These are phyloP conservation scores for Daedalea quercina DNA, from an alignment of 768 basidiomycete species.

Conservation along the genomic window DNA sequence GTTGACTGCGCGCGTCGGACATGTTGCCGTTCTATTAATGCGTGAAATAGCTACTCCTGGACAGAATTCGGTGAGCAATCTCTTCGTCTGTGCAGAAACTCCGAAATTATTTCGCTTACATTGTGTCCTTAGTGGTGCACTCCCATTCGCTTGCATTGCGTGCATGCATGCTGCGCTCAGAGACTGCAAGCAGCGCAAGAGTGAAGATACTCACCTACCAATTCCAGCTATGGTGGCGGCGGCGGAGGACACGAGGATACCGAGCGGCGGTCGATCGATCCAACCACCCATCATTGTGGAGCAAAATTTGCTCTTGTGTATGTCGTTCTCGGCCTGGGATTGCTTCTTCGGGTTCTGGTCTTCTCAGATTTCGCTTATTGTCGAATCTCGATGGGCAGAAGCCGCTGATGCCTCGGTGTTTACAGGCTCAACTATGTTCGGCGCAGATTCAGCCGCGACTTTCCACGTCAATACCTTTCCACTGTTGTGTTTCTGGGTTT, in stretches of 20 bases:
- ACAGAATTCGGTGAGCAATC: no score
- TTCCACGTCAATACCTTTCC: neutral
- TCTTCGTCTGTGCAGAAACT: no score
- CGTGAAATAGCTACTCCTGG: no score
- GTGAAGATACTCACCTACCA: neutral
- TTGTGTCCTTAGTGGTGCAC: no score
- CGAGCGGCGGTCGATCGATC: constrained; percentile 2
- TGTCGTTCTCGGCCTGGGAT: neutral
- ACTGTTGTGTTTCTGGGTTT: neutral
- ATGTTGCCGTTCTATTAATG: no score
- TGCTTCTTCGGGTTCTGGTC: neutral
- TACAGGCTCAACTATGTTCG: constrained; percentile 1
- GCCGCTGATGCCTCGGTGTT: neutral
- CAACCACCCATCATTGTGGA: neutral
- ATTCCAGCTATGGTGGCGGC: neutral
- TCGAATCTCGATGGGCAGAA: neutral
- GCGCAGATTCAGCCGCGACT: constrained; percentile 3
- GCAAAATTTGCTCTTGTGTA: constrained; percentile 1
- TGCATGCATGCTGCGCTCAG: no score
- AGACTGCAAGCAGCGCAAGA: neutral
- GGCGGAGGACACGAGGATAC: neutral
- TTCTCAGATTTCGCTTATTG: neutral
- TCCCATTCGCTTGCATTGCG: no score
- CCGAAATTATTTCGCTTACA: no score
- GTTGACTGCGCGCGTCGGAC: no score